Evolutionary conservation across 1,139 yeast species (phyloP), one percentile per base, ranked within the genome.

Genomic region (Blastobotrys petasosporus): DNA sequence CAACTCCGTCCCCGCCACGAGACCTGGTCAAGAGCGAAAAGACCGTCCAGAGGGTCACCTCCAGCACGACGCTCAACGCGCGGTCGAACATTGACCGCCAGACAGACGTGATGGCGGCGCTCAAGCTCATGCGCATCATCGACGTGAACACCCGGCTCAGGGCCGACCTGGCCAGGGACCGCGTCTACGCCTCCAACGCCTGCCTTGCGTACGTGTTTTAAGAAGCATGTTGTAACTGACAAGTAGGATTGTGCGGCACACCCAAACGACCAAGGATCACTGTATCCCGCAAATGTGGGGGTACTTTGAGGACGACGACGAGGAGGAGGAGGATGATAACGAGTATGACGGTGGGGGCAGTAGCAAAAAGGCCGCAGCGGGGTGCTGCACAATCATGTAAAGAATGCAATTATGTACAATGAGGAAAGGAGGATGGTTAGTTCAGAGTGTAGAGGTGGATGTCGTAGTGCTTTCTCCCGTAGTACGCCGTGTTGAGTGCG

Each of bases 131-230:
- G 57, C 70, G 94, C 51, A 75, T 83, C 30, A 73, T 74, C 47
- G 84, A 81, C 55, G 69, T 82, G 41, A 82, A 82, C 59, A 62
- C 65, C 10, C 74, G 78, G 48, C 66, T 84, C 37, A 75, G 72
- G 51, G 73, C 72, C 32, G 77, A 80, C 43, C 63, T 85, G 39
- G 61, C 71, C 7, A 66, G 78, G 46, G 81, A 82, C 7, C 66
- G 94, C 49, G 77, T 82, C 8, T 78, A 82, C 33, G 85, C 87
- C 3, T 81, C 87, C 13, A 77, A 77, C 53, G 85, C 87, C 6
- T 77, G 85, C 37, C 65, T 74, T 57, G 71, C 63, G 51, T 49
- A 44, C 36, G 52, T 47, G 3, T 5, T 10, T n/a, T 11, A 3
- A 8, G 12, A 36, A 33, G 4, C 4, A 12, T 33, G 15, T 33